A percentile compares a stretch with the other conserved stretches of the same genome.
Conservation (phyloP, 129 eudicot species). For the Solidago caesia region DNA sequence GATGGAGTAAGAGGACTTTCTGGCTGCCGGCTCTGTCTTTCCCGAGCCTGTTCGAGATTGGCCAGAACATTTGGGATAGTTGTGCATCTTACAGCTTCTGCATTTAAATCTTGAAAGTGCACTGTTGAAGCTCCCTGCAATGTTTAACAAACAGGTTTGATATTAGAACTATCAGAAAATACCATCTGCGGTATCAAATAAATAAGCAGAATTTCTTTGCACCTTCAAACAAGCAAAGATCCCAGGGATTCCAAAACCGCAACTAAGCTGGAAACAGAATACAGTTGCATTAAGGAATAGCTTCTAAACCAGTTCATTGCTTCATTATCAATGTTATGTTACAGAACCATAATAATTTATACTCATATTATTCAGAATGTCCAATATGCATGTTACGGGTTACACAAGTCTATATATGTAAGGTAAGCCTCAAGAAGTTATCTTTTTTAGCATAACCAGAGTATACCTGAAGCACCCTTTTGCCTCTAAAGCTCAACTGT, state of each 20-base stretch:
- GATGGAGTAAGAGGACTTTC: constrained; percentile 72
- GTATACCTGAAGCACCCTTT: constrained; percentile 74
- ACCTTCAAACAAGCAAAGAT: constrained; percentile 79
- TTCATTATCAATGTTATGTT: background rate
- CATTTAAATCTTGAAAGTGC: constrained; percentile 70
- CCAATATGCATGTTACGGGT: background rate
- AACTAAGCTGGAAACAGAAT: constrained; percentile 50
- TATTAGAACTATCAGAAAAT: background rate
- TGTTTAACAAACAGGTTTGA: background rate
- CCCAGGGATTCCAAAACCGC: constrained; percentile 67
- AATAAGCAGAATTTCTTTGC: background rate
- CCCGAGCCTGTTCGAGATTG: constrained; percentile 74
- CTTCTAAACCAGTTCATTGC: background rate
- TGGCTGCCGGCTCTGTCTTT: constrained; percentile 59
- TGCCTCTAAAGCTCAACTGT: constrained; percentile 78
- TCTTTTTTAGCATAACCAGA: background rate
- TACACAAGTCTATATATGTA: constrained; percentile 16
- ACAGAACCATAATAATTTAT: background rate
- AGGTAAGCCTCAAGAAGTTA: background rate
- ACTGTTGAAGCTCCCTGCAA: constrained; percentile 73
- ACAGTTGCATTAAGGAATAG: constrained; percentile 2
- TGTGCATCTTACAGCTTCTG: constrained; percentile 67
- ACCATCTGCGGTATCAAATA: background rate
- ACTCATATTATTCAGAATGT: constrained; percentile 3
- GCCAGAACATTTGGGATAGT: constrained; percentile 71